These are phyloP conservation scores for Triangularia verruculosa DNA, from an alignment of 2,329 filamentous ascomycete genomes.

Conservation along the genomic window DNA sequence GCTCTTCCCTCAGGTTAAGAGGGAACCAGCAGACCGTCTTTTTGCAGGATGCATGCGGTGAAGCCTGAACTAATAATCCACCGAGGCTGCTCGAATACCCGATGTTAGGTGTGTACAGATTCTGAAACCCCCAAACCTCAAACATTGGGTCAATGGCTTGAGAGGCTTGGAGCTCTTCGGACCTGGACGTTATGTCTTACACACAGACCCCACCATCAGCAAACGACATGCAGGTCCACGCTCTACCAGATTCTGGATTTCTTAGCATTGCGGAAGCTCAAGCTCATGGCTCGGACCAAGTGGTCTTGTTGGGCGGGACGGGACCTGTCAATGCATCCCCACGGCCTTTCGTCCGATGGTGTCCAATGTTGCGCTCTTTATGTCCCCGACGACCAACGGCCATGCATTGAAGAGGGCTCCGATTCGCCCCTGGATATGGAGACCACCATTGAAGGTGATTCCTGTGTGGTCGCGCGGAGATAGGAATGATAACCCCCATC, in stretches of 20 bases:
- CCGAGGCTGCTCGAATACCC: conserved; percentile 13
- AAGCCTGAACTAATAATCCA: conserved; percentile 16
- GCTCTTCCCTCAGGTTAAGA: not conserved
- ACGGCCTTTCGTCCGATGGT: conserved; percentile 9
- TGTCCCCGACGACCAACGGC: conserved; percentile 16
- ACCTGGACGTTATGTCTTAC: not conserved
- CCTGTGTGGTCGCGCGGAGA: not conserved
- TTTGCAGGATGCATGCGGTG: conserved; percentile 14
- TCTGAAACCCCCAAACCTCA: conserved; percentile 24
- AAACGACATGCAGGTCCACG: conserved; percentile 16
- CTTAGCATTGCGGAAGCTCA: not conserved
- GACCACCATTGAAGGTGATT: not conserved
- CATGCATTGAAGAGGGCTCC: conserved; percentile 15
- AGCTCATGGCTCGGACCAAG: conserved; percentile 10
- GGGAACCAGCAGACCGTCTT: conserved; percentile 12
- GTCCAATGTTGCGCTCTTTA: conserved; percentile 7
- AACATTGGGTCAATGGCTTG: not conserved
- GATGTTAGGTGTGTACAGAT: not conserved
- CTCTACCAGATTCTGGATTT: conserved; percentile 19
- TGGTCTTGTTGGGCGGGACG: conserved; percentile 9
- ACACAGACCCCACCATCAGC: conserved; percentile 16
- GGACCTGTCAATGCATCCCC: conserved; percentile 21
- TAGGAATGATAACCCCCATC: not conserved
- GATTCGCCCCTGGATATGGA: conserved; percentile 20
- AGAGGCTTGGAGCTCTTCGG: not conserved